Evolutionary conservation across 768 basidiomycete species (phyloP), one percentile per base, ranked within the genome.

Genomic region (Agrocybe pediades): DNA sequence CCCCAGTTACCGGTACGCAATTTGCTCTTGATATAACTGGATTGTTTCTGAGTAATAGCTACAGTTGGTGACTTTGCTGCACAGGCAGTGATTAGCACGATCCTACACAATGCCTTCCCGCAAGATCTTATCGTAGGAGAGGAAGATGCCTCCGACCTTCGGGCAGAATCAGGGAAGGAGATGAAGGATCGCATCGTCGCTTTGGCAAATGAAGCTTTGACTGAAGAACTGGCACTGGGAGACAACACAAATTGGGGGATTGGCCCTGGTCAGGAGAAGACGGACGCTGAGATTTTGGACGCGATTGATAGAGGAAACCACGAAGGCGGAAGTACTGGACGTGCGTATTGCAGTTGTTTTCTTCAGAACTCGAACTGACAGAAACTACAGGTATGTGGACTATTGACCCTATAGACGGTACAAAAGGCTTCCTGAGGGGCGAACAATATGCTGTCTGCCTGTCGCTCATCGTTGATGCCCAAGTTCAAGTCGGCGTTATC

Each of bases 371-470:
- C 29, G 3, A 16, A 11, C 26, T 44, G 21, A 41, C 23, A 33
- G 5, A 24, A 24, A 11, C 23, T 21, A 58, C 44, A 90, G 90
- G 88, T 23, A 86, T 90, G 78, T 93, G 91, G 91, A 90, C 88
- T 1, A 83, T 92, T 46, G 90, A 91, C 67, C 89, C 91, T 46
- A 93, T 97, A 53, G 94, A 96, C 69, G 95, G 95, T 6, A 97
- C 94, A 8, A 93, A 92, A 65, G 95, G 94, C 1, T 95, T 97
- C 76, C 77, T 96, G 19, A 83, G 95, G 3, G 92, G 92, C 3
- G 92, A 88, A 53, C 95, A 97, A 68, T 97, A 93, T 65, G 94
- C 94, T 4, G 91, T 97, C 17, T 96, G 95, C 68, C 72, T 97
- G 9, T 88, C 93, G 0, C 75, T 97, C 50, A 84, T 96, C 63